Evolutionary conservation across 2,329 filamentous ascomycete species (phyloP), one percentile per base, ranked within the genome.

Genomic region (Ceratocystis smalleyi): DNA sequence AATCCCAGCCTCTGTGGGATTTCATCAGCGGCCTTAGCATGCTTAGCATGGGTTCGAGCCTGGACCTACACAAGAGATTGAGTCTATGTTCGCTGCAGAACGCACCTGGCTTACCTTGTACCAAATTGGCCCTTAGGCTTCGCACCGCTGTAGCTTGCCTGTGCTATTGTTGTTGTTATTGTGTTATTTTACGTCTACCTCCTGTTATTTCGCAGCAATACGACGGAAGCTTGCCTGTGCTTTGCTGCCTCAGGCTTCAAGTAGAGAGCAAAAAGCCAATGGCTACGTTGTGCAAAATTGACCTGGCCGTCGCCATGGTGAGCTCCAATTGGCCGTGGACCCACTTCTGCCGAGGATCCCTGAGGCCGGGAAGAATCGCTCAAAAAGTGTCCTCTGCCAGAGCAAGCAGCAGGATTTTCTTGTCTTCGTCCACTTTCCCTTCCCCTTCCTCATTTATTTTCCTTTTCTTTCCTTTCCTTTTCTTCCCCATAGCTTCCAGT

Each of bases 351-450:
- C 51, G 59, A 65, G 49, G 59, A 65, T 65, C 64, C 59, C 59
- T 65, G 64, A 65, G 49, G 45, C 59, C 64, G 64, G 64, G 49
- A 65, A 65, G 64, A 65, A 65, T 65, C 64, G 64, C 64, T 62
- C 40, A 65, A 62, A 63, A 65, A 51, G 59, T 62, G 55, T 62
- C 59, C 59, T 45, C 47, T 55, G 59, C 59, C 47, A 65, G 49
- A 62, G 59, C 54, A 55, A 47, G 51, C 24, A 59, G 51, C 35
- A 63, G 60, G 64, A 65, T 61, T 59, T 57, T 59, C 51, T 57
- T 40, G 17, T 64, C 63, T 60, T 61, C 40, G 19, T 64, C 49
- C 54, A 43, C 54, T 49, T 62, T 19, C 61, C 40, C 61, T 54
- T 40, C 47, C 63, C 63, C 49, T 43, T 64, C 65, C 59, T 47